phyloP scores from a whole-genome alignment of 805 yeast genomes.

The Metschnikowia chrysomelidarum region DNA sequence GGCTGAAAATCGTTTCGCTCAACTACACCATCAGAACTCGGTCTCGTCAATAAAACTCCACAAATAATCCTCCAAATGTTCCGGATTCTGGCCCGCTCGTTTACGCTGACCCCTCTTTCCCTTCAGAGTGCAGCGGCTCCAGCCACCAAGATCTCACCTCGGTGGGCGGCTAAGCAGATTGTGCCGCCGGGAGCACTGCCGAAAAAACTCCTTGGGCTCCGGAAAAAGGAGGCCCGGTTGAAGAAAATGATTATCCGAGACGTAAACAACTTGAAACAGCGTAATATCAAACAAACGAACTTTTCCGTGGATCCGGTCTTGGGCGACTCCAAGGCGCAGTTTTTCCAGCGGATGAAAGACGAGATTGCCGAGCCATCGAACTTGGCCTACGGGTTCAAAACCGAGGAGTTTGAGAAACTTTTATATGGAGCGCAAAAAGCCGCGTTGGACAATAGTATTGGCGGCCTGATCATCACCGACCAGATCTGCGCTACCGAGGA shows the following conservation, averaged over 20 bases:
- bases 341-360: conserved; percentile 63
- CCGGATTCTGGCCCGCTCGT: conserved; percentile 11
- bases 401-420: conserved; percentile 69
- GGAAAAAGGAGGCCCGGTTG: conserved; percentile 39
- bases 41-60: background rate
- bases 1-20: background rate
- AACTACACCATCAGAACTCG: conserved; percentile 6
- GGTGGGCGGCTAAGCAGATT: conserved; percentile 38
- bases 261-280: conserved; percentile 40
- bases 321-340: conserved; percentile 66
- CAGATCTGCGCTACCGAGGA: conserved; percentile 38
- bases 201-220: conserved; percentile 33
- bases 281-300: conserved; percentile 28
- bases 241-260: conserved; percentile 40
- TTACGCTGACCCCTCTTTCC: conserved; percentile 6
- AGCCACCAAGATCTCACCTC: conserved; percentile 13
- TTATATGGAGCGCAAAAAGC: conserved; percentile 76
- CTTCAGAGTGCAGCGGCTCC: conserved; percentile 11
- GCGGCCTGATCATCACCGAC: conserved; percentile 31
- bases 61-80: conserved; percentile 10
- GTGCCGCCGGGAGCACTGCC: conserved; percentile 31
- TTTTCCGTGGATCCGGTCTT: conserved; percentile 76
- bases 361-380: conserved; percentile 65
- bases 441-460: conserved; percentile 36
- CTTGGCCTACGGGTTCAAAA: conserved; percentile 56